Evolutionary conservation across 176 grass and related monocot genomes (phyloP), one percentile per base, ranked within the genome.

Genomic region (Aegilops bicornis): DNA sequence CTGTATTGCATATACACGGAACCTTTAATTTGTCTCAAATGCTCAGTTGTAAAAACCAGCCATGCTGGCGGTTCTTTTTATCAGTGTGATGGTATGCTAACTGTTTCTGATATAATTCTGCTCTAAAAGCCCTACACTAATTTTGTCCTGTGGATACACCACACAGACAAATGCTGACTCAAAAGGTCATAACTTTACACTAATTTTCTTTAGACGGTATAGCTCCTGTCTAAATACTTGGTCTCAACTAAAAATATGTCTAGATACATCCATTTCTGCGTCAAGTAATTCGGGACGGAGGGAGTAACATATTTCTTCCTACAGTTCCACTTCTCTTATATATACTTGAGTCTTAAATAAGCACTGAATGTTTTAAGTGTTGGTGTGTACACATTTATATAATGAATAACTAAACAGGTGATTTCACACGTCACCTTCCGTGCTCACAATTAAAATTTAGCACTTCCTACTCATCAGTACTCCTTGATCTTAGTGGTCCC

Each of bases 161-260:
- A 56, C 76, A 77, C 90, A 95, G 92, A 95, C 93, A 64, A 89
- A 91, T 85, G 77, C 89, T 52, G 95, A 95, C 86, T 85, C 89
- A 73, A 93, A 89, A 81, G 95, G 87, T 60, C 91, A 95, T 69
- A 98, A 98, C 83, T 98, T 95, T 32, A 56, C 89, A 36, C 87
- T 98, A 59, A 1, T 59, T 58, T 59, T n/a, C 56, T 9, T 7
- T 8, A 8, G 19, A 59, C 56, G 7, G 56, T 22, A 22, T 59
- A 3, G 56, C 56, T 22, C 19, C 7, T 59, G 56, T 59, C 19
- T 22, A 59, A 59, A 59, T 22, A 59, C 16, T 6, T 54, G 50
- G 16, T 19, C 50, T 19, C 16, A 50, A 50, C 14, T 50, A 50
- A 50, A 50, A 50, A 16, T 50, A 50, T 0, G 14, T 50, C 14